These are phyloP conservation scores for Pseudocercospora cruenta DNA, from an alignment of 2,329 filamentous ascomycete species.

Conservation along the genomic window DNA sequence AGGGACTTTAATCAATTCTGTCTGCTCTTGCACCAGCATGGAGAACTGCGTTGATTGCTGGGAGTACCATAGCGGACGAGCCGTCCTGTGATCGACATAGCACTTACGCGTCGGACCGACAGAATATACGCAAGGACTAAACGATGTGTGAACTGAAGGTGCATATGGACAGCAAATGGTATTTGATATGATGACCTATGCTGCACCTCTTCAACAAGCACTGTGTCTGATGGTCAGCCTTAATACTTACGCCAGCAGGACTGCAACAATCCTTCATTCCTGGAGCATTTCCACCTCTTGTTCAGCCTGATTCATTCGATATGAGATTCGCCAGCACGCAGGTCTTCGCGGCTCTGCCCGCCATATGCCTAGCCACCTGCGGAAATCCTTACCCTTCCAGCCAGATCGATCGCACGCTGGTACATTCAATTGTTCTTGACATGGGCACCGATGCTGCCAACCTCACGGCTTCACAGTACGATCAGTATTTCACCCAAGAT, in stretches of 20 bases:
- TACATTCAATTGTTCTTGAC: neutral
- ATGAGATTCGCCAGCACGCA: neutral
- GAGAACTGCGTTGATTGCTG: no score
- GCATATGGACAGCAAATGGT: neutral
- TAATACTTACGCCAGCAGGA: neutral
- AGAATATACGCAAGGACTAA: neutral
- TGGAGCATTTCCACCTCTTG: neutral
- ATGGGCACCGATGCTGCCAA: constrained; percentile 1
- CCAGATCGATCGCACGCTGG: neutral
- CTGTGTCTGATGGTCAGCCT: neutral
- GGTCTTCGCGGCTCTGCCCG: neutral
- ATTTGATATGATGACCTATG: neutral
- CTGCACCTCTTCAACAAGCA: neutral
- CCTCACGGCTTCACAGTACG: neutral
- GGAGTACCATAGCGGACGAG: neutral
- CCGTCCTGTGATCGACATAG: neutral
- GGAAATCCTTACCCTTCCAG: neutral
- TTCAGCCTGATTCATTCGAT: neutral
- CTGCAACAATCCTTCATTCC: neutral
- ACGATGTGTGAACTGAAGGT: neutral
- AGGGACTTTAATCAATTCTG: no score
- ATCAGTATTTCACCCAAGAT: neutral
- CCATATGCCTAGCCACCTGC: neutral
- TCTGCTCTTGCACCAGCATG: no score
- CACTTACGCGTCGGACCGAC: neutral